Evolutionary conservation across 441 rosid genomes (phyloP).

Genomic region (Melastoma candidum): DNA sequence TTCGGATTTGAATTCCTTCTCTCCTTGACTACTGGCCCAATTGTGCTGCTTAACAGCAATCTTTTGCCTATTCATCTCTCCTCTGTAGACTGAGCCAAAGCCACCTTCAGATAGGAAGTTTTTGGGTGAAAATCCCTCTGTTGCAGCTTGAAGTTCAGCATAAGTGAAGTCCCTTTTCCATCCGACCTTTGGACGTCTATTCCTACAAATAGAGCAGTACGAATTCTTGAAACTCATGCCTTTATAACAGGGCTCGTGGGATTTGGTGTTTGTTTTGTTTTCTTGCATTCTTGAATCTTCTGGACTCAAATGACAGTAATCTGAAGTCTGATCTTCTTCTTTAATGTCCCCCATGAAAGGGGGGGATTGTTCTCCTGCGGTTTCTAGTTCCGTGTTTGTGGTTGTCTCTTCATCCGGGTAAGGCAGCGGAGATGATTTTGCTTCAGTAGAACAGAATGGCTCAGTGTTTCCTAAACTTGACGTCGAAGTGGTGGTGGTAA

Average conservation of each 20-base stretch:
- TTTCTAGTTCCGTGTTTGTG: slow-evolving; percentile 20
- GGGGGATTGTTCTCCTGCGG: slow-evolving; percentile 21
- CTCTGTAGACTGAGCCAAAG: slow-evolving; percentile 14
- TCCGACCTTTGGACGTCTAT: slow-evolving; percentile 38
- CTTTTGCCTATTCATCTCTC: slow-evolving; percentile 7
- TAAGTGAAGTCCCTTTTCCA: slow-evolving; percentile 16
- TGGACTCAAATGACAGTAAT: slow-evolving; percentile 11
- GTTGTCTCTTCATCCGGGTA: slow-evolving; percentile 19
- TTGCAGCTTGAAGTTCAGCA: slow-evolving; percentile 10
- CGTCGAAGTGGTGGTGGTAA: slow-evolving; percentile 10
- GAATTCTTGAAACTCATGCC: slow-evolving; percentile 27
- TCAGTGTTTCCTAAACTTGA: slow-evolving; percentile 7
- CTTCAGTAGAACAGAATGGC: slow-evolving; percentile 22
- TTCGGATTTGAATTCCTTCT: slow-evolving; percentile 15
- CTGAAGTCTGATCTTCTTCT: slow-evolving; percentile 10
- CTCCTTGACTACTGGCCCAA: slow-evolving; percentile 12
- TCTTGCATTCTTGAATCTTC: slow-evolving; percentile 16
- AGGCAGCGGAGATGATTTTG: slow-evolving; percentile 10
- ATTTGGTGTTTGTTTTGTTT: slow-evolving; percentile 10
- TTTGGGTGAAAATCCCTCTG: slow-evolving; percentile 10
- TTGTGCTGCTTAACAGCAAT: slow-evolving; percentile 15
- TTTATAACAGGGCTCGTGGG: slow-evolving; percentile 18
- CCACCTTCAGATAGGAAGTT: slow-evolving; percentile 14
- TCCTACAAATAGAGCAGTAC: slow-evolving; percentile 38
- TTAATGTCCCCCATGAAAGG: slow-evolving; percentile 6